Conservation (phyloP, 176 grass and related monocot genomes). For the Elaeis guineensis region DNA sequence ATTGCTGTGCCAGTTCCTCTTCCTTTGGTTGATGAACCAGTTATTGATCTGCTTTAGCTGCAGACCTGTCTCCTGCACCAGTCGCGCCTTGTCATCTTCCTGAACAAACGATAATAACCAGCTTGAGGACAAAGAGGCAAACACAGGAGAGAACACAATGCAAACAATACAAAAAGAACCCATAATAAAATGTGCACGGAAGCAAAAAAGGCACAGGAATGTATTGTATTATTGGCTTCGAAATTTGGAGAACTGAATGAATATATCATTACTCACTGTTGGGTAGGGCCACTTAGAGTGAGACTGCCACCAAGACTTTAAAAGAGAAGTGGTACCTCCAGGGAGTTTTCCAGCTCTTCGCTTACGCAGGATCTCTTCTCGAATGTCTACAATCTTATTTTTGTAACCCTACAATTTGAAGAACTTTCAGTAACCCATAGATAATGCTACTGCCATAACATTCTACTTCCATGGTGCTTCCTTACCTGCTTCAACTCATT, state of each 20-base stretch:
- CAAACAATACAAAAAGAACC: too few species aligned
- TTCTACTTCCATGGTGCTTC: background rate
- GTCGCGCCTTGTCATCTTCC: constrained; percentile 15
- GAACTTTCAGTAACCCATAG: background rate
- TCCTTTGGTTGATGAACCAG: constrained; percentile 25
- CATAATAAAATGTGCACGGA: too few species aligned
- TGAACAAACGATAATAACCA: background rate
- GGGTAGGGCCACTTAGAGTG: constrained; percentile 20
- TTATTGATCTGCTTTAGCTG: constrained; percentile 21
- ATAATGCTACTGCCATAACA: too few species aligned
- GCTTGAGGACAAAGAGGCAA: background rate
- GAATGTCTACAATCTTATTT: constrained; percentile 16
- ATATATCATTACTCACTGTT: constrained; percentile 6
- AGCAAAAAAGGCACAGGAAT: too few species aligned
- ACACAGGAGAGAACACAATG: background rate
- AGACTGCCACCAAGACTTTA: constrained; percentile 20
- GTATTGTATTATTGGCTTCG: too few species aligned
- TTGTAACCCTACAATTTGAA: constrained; percentile 2
- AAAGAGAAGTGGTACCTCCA: constrained; percentile 4
- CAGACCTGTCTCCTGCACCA: constrained; percentile 17
- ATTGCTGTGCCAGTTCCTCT: constrained; percentile 23
- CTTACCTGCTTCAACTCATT: constrained; percentile 13
- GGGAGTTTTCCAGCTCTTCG: constrained; percentile 20
- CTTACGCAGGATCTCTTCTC: constrained; percentile 17
- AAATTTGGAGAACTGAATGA: background rate